Percentiles rank a stretch among this genome's conserved stretches.
phyloP scores from a whole-genome alignment of 1,284 basidiomycete species.

The Sutorius eximius region DNA sequence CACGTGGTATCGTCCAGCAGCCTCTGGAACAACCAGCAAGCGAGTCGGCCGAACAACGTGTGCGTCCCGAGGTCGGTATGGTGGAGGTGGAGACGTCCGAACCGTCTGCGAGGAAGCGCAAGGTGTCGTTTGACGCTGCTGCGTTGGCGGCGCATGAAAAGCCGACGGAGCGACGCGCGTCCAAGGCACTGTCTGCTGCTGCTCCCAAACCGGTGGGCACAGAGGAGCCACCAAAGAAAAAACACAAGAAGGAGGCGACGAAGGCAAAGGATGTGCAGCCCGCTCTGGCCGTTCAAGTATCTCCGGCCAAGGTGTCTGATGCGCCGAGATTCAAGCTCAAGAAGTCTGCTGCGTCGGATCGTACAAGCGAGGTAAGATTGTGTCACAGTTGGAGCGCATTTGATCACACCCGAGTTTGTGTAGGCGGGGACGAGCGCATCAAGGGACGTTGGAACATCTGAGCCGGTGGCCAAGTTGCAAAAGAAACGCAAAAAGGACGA shows the following conservation, averaged over 20 bases:
- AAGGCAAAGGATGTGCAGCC: conserved; percentile 4
- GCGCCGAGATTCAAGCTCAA: background rate
- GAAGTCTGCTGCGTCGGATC: background rate
- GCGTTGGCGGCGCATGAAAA: background rate
- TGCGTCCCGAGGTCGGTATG: background rate
- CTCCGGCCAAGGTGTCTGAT: background rate
- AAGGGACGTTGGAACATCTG: background rate
- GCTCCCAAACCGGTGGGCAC: background rate
- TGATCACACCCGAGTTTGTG: background rate
- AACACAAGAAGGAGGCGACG: conserved; percentile 6
- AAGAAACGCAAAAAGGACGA: conserved; percentile 11
- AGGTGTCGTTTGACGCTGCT: conserved; percentile 12
- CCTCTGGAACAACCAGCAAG: background rate
- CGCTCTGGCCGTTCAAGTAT: background rate
- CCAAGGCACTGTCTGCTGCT: background rate
- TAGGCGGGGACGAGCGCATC: conserved; percentile 9
- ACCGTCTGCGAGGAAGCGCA: conserved; percentile 21
- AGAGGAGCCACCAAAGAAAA: conserved; percentile 27
- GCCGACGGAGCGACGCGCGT: background rate
- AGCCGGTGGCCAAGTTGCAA: conserved; percentile 1
- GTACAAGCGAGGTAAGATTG: conserved; percentile 10
- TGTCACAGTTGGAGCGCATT: background rate
- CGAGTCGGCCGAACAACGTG: background rate
- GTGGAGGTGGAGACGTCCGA: background rate
- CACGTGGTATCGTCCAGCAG: background rate